These are phyloP conservation scores for Ogataea henricii DNA, from an alignment of 805 yeast genomes.

Conservation along the genomic window DNA sequence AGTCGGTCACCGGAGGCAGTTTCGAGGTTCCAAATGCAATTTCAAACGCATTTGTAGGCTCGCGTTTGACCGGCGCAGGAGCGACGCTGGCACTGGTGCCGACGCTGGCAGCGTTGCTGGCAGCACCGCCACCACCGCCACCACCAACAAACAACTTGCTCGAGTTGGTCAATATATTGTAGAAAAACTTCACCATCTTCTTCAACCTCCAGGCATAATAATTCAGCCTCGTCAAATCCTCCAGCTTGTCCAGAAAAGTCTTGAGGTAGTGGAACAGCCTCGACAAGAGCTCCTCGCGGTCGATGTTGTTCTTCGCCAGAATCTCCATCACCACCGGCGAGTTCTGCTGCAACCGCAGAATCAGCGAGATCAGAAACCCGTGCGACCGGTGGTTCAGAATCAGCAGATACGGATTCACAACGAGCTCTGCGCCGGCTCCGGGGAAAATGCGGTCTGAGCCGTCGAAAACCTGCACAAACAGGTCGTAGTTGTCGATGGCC, in stretches of 20 bases:
- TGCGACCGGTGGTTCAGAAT: slow-evolving; percentile 57
- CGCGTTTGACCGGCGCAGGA: slow-evolving; percentile 17
- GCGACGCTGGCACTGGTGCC: neutral
- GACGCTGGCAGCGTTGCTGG: neutral
- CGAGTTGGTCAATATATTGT: slow-evolving; percentile 37
- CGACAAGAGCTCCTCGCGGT: slow-evolving; percentile 35
- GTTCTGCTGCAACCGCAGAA: slow-evolving; percentile 45
- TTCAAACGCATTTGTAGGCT: slow-evolving; percentile 35
- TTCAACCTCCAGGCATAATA: slow-evolving; percentile 49
- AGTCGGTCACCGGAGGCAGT: slow-evolving; percentile 39
- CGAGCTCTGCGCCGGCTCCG: slow-evolving; percentile 46
- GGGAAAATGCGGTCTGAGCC: slow-evolving; percentile 31
- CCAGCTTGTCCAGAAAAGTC: slow-evolving; percentile 38
- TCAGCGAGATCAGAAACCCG: slow-evolving; percentile 58
- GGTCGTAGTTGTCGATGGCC: slow-evolving; percentile 41
- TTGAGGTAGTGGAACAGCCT: slow-evolving; percentile 37
- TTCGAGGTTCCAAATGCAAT: slow-evolving; percentile 40
- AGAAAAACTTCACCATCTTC: slow-evolving; percentile 43
- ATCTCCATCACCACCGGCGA: slow-evolving; percentile 38
- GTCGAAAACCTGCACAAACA: slow-evolving; percentile 37
- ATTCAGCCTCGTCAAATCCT: slow-evolving; percentile 39
- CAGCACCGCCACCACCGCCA: neutral
- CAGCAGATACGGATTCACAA: slow-evolving; percentile 50
- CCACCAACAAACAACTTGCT: slow-evolving; percentile 33
- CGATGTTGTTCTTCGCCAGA: slow-evolving; percentile 35